Evolutionary conservation across 192 early-diverging fungal species (phyloP).

Genomic region (Helicostylum pulchrum): DNA sequence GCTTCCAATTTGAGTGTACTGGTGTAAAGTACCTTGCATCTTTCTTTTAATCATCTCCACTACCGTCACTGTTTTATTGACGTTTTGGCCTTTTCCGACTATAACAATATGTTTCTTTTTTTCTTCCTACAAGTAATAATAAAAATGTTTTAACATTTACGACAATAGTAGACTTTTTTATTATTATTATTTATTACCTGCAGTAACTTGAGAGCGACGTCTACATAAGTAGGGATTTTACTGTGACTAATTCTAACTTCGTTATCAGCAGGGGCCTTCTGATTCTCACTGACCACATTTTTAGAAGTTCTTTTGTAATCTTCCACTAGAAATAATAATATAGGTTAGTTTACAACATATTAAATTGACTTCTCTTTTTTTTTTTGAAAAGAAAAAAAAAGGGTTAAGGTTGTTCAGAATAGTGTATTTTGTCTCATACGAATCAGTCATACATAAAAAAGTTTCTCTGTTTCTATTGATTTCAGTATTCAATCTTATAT

Average conservation of each 20-base stretch:
- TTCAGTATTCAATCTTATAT: no score
- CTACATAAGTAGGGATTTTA: constrained; percentile 24
- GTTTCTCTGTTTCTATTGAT: neutral
- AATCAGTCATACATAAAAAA: neutral
- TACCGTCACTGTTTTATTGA: constrained; percentile 64
- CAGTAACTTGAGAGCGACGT: constrained; percentile 19
- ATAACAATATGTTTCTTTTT: constrained; percentile 11
- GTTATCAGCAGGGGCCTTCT: constrained; percentile 24
- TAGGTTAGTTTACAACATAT: no score
- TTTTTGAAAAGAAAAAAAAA: neutral
- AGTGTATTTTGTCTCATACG: neutral
- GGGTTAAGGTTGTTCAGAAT: neutral
- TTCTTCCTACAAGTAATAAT: neutral
- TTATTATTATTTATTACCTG: constrained; percentile 20
- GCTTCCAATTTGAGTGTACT: constrained; percentile 53
- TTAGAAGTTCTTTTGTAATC: constrained; percentile 21
- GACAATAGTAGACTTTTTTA: neutral
- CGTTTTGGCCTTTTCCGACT: constrained; percentile 43
- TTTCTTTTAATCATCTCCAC: constrained; percentile 64
- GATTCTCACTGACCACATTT: neutral
- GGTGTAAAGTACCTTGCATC: constrained; percentile 47
- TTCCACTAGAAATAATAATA: constrained; percentile 25
- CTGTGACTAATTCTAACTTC: constrained; percentile 24
- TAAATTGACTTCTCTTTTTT: no score
- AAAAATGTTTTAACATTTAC: neutral